Evolutionary conservation across 495 filamentous ascomycete genomes (phyloP), one percentile per base, ranked within the genome.

Genomic region (Hypomontagnella submonticulosa): DNA sequence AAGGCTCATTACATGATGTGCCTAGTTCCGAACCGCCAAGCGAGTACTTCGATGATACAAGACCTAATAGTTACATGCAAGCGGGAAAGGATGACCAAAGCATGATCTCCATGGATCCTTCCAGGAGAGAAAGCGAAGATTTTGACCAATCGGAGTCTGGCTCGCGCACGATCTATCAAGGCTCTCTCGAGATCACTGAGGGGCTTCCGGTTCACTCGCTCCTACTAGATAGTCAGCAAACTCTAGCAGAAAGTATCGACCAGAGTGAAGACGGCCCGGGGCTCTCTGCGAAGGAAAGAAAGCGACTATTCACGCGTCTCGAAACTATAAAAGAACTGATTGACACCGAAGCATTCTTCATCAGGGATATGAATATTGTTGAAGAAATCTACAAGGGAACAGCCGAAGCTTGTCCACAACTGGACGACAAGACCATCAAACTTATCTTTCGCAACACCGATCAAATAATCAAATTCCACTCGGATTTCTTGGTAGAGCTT

Each of bases 341-440:
- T 37, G 92, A 96, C 66, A 99, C 96, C 2, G 95, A 99, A 72
- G 85, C 89, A 27, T 85, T 86, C 12, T 98, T 93, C 74, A 84
- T 92, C 43, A 84, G 89, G 61, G 95, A 99, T 76, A 94, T 99
- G 92, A 96, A 90, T 68, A 92, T 99, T 37, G 88, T 96, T 4
- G 91, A 96, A 70, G 92, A 97, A 69, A 97, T 98, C 42, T 99
- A 97, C 80, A 96, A 93, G 75, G 92, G 90, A n/a, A 97, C 95
- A 0, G 92, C 92, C 0, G 89, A 90, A 62, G 88, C 92, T 13
- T 90, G 89, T 44, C 84, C 92, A 15, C 85, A 91, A 51, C 83
- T 97, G n/a, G 91, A 89, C 20, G 73, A 81, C 13, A 89, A 93
- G 43, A 96, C 97, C 57, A 87, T 95, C 59, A 95, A 91, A 73